phyloP scores from a whole-genome alignment of 495 filamentous ascomycete genomes.

The Penicillium alfredii region DNA sequence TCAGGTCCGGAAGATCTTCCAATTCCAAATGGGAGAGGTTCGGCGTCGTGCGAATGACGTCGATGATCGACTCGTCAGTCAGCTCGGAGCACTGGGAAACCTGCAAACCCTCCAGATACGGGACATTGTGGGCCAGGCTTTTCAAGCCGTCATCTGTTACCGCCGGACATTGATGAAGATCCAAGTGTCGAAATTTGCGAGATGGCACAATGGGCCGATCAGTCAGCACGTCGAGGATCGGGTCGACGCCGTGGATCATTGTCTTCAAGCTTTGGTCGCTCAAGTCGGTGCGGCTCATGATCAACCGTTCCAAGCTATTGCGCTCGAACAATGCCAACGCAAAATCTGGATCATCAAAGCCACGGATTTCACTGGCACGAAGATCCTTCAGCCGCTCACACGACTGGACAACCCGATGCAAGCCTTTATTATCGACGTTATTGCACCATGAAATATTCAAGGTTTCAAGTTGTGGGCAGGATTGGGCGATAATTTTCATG shows the following conservation, averaged over 20 bases:
- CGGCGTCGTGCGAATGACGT: conserved; percentile 68
- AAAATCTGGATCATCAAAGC: conserved; percentile 67
- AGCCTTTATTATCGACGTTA: conserved; percentile 74
- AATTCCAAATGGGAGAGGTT: conserved; percentile 80
- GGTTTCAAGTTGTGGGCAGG: conserved; percentile 72
- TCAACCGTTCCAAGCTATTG: conserved; percentile 74
- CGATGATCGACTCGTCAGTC: conserved; percentile 65
- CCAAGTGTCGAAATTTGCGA: conserved; percentile 75
- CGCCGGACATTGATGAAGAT: conserved; percentile 69
- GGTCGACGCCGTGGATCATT: conserved; percentile 67
- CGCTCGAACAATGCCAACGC: conserved; percentile 66
- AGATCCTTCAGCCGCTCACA: conserved; percentile 74
- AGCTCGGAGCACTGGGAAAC: conserved; percentile 65
- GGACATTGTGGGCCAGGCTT: conserved; percentile 65
- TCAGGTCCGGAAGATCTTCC: conserved; percentile 75
- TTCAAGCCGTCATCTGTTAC: conserved; percentile 67
- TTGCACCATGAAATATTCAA: conserved; percentile 92
- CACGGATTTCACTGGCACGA: conserved; percentile 72
- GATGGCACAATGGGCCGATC: conserved; percentile 69
- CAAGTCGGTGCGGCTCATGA: conserved; percentile 72
- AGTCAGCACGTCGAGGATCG: conserved; percentile 72
- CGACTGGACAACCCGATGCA: conserved; percentile 62
- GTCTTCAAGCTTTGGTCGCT: conserved; percentile 63
- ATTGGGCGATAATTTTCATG: conserved; percentile 79
- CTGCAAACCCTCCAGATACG: conserved; percentile 73